Percentiles rank a stretch among this genome's conserved stretches.
phyloP scores from a whole-genome alignment of 352 stramenopile species.

The Thalassiosira sp. region DNA sequence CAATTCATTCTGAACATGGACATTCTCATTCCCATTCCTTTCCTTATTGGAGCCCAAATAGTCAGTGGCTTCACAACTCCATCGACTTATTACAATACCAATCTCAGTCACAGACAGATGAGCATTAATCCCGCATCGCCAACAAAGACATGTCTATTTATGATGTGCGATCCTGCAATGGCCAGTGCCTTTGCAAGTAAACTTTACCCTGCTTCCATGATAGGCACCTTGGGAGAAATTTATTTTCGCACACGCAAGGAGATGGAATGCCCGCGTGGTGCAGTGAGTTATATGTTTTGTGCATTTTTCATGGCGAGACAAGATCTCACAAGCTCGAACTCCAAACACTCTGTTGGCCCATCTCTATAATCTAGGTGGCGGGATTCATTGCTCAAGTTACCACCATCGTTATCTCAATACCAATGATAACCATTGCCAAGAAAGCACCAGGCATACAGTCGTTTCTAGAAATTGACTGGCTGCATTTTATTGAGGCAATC shows the following conservation, averaged over 20 bases:
- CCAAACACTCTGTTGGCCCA: not conserved
- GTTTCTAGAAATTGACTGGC: constrained; percentile 41
- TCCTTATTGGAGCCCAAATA: not conserved
- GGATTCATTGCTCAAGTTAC: constrained; percentile 38
- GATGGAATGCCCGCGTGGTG: constrained; percentile 42
- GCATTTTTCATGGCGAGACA: too few species aligned
- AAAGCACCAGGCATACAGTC: constrained; percentile 21
- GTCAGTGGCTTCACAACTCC: not conserved
- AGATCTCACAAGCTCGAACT: not conserved
- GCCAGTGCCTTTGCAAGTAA: constrained; percentile 10
- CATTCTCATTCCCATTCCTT: not conserved
- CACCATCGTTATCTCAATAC: constrained; percentile 40
- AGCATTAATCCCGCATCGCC: not conserved
- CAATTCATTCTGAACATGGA: too few species aligned
- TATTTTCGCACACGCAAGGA: constrained; percentile 38
- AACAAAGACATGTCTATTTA: not conserved
- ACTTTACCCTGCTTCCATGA: constrained; percentile 38
- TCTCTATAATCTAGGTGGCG: constrained; percentile 11
- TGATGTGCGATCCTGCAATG: not conserved
- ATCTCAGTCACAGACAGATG: not conserved
- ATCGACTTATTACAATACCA: not conserved
- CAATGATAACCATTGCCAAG: constrained; percentile 33
- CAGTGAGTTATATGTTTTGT: constrained; percentile 28
- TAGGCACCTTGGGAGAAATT: constrained; percentile 26
- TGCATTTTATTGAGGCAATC: constrained; percentile 47